phyloP scores from a whole-genome alignment of 805 yeast genomes.

The Myxozyma nipponensis region DNA sequence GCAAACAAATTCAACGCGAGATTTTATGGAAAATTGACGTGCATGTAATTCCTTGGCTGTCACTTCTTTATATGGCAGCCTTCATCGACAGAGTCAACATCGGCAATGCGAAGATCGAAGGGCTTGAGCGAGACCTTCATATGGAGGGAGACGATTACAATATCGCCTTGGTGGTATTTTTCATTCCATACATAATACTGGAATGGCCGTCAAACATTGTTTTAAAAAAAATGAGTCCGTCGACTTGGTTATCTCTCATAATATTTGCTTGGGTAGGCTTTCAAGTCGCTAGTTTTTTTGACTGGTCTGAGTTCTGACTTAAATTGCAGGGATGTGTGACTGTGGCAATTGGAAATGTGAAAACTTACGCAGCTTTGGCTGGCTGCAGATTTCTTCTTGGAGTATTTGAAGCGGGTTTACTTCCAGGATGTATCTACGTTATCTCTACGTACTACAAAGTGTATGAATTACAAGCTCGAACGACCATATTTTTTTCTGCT shows the following conservation, averaged over 20 bases:
- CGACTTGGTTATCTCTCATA: constrained; percentile 32
- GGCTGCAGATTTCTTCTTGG: constrained; percentile 42
- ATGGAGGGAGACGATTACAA: constrained; percentile 45
- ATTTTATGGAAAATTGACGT: constrained; percentile 42
- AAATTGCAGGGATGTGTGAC: constrained; percentile 31
- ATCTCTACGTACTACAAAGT: constrained; percentile 42
- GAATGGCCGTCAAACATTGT: constrained; percentile 41
- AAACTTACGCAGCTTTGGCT: constrained; percentile 33
- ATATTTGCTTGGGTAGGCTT: too few species aligned
- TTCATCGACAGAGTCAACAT: constrained; percentile 30
- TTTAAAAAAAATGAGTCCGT: constrained; percentile 36
- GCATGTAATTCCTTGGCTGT: constrained; percentile 44
- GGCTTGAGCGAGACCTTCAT: constrained; percentile 42
- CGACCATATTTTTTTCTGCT: constrained; percentile 41
- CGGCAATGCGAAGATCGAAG: constrained; percentile 48
- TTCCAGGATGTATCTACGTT: constrained; percentile 41
- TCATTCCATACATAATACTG: constrained; percentile 34
- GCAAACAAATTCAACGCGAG: constrained; percentile 6
- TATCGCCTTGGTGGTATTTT: constrained; percentile 43
- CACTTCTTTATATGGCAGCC: constrained; percentile 44
- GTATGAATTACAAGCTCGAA: constrained; percentile 41
- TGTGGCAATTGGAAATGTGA: constrained; percentile 36
- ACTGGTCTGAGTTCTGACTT: constrained; percentile 37
- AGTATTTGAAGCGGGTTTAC: constrained; percentile 43
- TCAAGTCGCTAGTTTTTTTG: too few species aligned